Base-by-base conservation (phyloP, 2,329 filamentous ascomycete species). In the Colletotrichum limetticola region DNA sequence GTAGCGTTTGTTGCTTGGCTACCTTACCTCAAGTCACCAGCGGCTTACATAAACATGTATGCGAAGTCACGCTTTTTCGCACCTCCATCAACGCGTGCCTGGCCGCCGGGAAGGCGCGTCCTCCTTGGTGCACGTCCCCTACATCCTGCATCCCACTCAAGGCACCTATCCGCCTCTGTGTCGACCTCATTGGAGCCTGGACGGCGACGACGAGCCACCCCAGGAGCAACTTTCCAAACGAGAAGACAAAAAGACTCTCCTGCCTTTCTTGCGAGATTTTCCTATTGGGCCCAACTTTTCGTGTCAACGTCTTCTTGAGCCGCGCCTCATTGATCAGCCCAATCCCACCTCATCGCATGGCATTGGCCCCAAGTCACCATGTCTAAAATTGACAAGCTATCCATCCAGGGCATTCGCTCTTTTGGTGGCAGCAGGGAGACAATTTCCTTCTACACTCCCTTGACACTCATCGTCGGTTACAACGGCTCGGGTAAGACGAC, bases 401-500 rank as follows among this genome's bases (percentile, higher is more conserved):
- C 93, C 76, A 97, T 98, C 75, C 85, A 91, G 80, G 96, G 95
- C 76, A 83, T 90, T 77, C 94, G 96, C 77, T 98, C 96, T 70
- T 98, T 98, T 82, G 93, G 93, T 82, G 73, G 73, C 57, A 87
- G 88, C 56, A 89, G 89, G 76, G 94, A 98, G 83, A 92, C 90
- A 49, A 97, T 98, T 74, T 89, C 93, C 77, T 98, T 99, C 82
- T 92, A 95, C 76, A 93, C 94, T 0, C 97, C 97, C 30, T 88
- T 99, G 69, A 99, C 97, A 14, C 89, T 99, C 74, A 99, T 99
- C 77, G 97, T 99, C 71, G 97, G 97, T 71, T 94, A 95, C 83
- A 99, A 99, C 85, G 97, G 97, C 68, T 98, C 96, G 1, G 97
- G 97, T 74, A 99, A 99, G 86, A 99, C 97, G 11, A 98, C 97